phyloP scores from a whole-genome alignment of 768 basidiomycete species.

The Kwoniella heveanensis region DNA sequence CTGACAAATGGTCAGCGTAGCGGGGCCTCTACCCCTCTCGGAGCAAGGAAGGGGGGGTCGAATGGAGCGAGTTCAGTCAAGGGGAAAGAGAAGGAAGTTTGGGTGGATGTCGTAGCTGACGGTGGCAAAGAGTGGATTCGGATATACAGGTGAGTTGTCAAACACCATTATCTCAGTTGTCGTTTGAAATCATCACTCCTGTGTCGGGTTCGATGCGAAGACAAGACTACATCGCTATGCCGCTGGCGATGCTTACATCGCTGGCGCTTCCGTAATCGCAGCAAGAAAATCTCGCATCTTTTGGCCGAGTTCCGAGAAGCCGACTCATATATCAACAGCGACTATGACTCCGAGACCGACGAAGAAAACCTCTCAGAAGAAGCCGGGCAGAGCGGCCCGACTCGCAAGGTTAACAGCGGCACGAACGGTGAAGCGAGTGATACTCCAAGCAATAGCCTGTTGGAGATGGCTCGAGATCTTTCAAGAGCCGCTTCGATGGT shows the following conservation, averaged over 20 bases:
- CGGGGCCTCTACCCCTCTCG: neutral
- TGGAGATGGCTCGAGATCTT: constrained; percentile 69
- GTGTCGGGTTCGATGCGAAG: too few species aligned
- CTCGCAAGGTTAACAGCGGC: too few species aligned
- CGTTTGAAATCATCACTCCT: too few species aligned
- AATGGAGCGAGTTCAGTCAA: constrained; percentile 4
- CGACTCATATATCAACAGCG: constrained; percentile 74
- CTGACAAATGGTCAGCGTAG: neutral
- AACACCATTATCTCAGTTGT: too few species aligned
- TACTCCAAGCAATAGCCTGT: constrained; percentile 72
- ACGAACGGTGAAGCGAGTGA: too few species aligned
- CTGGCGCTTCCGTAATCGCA: constrained; percentile 44
- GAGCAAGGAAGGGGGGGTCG: neutral
- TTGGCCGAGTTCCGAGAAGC: constrained; percentile 79
- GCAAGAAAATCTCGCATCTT: constrained; percentile 74
- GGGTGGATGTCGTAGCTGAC: constrained; percentile 76
- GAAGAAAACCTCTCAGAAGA: neutral
- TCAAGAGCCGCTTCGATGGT: constrained; percentile 67
- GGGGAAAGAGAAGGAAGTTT: constrained; percentile 27
- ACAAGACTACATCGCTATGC: too few species aligned
- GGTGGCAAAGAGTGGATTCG: constrained; percentile 76
- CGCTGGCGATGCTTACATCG: neutral
- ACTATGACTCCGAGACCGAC: constrained; percentile 57
- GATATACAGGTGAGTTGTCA: constrained; percentile 79
- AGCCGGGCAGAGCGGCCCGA: too few species aligned